Evolutionary conservation across 805 yeast genomes (phyloP).

Genomic region (Metschnikowia henanensis): DNA sequence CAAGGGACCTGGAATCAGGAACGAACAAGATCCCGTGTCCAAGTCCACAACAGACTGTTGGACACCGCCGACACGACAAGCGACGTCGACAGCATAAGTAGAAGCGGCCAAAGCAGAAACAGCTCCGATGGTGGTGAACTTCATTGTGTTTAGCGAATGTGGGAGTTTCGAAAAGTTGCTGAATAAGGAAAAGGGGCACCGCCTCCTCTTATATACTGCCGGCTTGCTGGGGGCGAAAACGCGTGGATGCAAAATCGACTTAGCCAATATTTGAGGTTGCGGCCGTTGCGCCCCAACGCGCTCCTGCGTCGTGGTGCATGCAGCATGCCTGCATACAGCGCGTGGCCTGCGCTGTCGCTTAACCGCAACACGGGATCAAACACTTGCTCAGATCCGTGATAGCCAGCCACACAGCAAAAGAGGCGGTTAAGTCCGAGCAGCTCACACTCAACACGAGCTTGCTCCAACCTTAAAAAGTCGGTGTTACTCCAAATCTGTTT

Average conservation of each 20-base stretch:
- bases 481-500: no score
- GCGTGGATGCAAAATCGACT: background rate
- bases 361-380: background rate
- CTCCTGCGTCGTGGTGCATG: background rate
- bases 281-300: background rate
- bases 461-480: no score
- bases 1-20: conserved; percentile 30
- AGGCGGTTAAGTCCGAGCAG: no score
- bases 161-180: background rate
- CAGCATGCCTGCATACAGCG: background rate
- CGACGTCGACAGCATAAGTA: conserved; percentile 34
- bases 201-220: background rate
- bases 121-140: conserved; percentile 22
- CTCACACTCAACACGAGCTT: no score
- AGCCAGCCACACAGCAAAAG: background rate
- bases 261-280: background rate
- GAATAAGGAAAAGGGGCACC: background rate
- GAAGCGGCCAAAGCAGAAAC: conserved; percentile 22
- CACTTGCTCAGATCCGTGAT: background rate
- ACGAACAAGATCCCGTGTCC: conserved; percentile 41
- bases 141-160: conserved; percentile 19
- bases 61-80: conserved; percentile 36
- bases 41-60: conserved; percentile 37
- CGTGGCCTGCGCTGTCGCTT: background rate
- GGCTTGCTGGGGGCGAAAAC: background rate